Percentiles rank a stretch among this genome's conserved stretches.
phyloP scores from a whole-genome alignment of 2,329 filamentous ascomycete species.

The Westerdykella sp. region DNA sequence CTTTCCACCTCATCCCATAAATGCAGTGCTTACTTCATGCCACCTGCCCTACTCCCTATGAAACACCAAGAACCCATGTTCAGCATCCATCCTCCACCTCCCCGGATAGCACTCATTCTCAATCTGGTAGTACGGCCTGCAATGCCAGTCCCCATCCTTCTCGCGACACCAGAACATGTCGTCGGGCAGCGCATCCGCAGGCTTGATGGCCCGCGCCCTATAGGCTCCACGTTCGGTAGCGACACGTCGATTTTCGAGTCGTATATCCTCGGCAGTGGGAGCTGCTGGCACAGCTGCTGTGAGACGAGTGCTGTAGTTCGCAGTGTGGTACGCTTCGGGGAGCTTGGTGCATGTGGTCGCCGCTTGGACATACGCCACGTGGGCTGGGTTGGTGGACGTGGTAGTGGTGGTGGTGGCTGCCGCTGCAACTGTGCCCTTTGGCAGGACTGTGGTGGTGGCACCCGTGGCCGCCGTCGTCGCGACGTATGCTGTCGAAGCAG shows the following conservation, averaged over 20 bases:
- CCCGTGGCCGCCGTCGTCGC: neutral
- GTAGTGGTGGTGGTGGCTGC: conserved; percentile 10
- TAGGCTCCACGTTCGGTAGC: conserved; percentile 31
- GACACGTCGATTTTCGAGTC: conserved; percentile 25
- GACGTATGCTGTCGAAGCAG: conserved; percentile 9
- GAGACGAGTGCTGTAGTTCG: neutral
- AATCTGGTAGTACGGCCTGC: conserved; percentile 33
- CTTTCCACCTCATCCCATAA: neutral
- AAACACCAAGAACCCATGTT: conserved; percentile 30
- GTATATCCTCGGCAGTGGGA: conserved; percentile 15
- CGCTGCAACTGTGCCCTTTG: neutral
- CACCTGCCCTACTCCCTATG: conserved; percentile 17
- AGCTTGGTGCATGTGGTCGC: neutral
- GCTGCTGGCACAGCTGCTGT: neutral
- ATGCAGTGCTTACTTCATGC: neutral
- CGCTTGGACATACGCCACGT: conserved; percentile 1
- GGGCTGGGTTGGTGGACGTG: conserved; percentile 12
- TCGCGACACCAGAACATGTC: conserved; percentile 36
- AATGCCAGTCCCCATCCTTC: conserved; percentile 31
- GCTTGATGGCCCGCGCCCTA: conserved; percentile 24
- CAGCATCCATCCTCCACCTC: conserved; percentile 31
- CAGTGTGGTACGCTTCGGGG: conserved; percentile 1
- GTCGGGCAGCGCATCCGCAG: conserved; percentile 27
- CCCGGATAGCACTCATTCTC: conserved; percentile 36
- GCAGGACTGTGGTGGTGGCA: neutral